Evolutionary conservation across 2,329 filamentous ascomycete species (phyloP).

Genomic region (Fusarium compactum): DNA sequence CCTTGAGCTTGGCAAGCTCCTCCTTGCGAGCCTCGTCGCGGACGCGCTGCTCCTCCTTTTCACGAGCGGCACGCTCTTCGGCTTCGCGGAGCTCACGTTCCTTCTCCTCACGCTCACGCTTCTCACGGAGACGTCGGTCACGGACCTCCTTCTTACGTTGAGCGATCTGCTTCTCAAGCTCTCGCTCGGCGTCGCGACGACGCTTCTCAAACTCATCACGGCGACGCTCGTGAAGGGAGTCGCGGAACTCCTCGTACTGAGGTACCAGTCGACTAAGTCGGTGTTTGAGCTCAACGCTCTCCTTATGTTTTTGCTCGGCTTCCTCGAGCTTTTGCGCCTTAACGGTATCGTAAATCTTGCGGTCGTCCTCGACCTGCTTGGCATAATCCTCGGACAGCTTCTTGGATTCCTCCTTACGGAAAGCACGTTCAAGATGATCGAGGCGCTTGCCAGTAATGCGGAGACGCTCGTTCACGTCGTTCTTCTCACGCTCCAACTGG

Average conservation of each 20-base stretch:
- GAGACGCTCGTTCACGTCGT: slow-evolving; percentile 90
- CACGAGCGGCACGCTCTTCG: slow-evolving; percentile 81
- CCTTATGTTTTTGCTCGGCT: slow-evolving; percentile 88
- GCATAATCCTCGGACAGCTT: slow-evolving; percentile 89
- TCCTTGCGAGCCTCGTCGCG: slow-evolving; percentile 84
- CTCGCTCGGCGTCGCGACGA: slow-evolving; percentile 88
- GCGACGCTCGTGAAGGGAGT: slow-evolving; percentile 85
- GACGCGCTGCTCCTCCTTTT: slow-evolving; percentile 86
- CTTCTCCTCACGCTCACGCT: slow-evolving; percentile 84
- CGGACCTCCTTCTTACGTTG: slow-evolving; percentile 88
- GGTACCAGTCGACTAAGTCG: slow-evolving; percentile 86
- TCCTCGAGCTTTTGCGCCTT: slow-evolving; percentile 84
- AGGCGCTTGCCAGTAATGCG: slow-evolving; percentile 94
- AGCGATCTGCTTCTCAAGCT: slow-evolving; percentile 91
- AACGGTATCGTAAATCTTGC: slow-evolving; percentile 81
- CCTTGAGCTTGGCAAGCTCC: slow-evolving; percentile 74
- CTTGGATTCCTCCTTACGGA: slow-evolving; percentile 95
- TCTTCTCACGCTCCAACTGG: slow-evolving; percentile 98
- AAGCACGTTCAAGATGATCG: slow-evolving; percentile 96
- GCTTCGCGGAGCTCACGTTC: slow-evolving; percentile 84
- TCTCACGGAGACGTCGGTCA: slow-evolving; percentile 85
- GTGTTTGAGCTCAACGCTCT: slow-evolving; percentile 93
- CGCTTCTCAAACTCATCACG: slow-evolving; percentile 97
- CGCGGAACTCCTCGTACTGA: slow-evolving; percentile 86
- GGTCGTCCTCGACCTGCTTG: slow-evolving; percentile 81